phyloP scores from a whole-genome alignment of 805 yeast species.

The Hermanozyma aechmeae region DNA sequence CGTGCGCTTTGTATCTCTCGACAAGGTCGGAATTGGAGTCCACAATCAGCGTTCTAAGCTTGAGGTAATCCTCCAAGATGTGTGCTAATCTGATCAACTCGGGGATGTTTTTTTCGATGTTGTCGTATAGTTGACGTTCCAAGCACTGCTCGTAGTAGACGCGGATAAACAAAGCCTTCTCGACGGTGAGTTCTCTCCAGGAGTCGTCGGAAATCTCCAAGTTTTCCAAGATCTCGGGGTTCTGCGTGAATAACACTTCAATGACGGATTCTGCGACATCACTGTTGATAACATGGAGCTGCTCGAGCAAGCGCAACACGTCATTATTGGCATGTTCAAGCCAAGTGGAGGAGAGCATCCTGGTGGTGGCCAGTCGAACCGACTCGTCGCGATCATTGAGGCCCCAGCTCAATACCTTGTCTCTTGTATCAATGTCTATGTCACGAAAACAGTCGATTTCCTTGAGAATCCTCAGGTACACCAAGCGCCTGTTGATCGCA shows the following conservation, averaged over 20 bases:
- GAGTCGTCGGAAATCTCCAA: slow-evolving; percentile 54
- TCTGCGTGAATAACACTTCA: slow-evolving; percentile 47
- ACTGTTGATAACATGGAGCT: slow-evolving; percentile 61
- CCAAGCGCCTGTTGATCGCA: slow-evolving; percentile 58
- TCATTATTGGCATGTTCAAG: slow-evolving; percentile 58
- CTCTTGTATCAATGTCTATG: slow-evolving; percentile 48
- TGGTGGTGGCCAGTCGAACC: slow-evolving; percentile 64
- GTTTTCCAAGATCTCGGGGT: slow-evolving; percentile 53
- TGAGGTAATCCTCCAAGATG: slow-evolving; percentile 46
- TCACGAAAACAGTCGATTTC: slow-evolving; percentile 50
- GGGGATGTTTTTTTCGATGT: slow-evolving; percentile 64
- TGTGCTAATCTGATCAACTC: slow-evolving; percentile 68
- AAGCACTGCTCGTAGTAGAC: slow-evolving; percentile 58
- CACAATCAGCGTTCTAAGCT: slow-evolving; percentile 27
- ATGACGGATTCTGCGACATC: slow-evolving; percentile 62
- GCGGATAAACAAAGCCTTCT: slow-evolving; percentile 63
- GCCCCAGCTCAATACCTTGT: slow-evolving; percentile 72
- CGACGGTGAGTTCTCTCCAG: slow-evolving; percentile 67
- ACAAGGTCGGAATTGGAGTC: slow-evolving; percentile 13
- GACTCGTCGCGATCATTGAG: slow-evolving; percentile 72
- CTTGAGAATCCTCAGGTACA: slow-evolving; percentile 60
- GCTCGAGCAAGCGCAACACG: slow-evolving; percentile 59
- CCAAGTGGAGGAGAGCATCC: slow-evolving; percentile 69
- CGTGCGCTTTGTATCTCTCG: slow-evolving; percentile 4
- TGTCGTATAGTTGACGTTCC: slow-evolving; percentile 39